Percentiles rank a stretch among this genome's conserved stretches.
phyloP scores from a whole-genome alignment of 305 asterid genomes.

The Withania somnifera region DNA sequence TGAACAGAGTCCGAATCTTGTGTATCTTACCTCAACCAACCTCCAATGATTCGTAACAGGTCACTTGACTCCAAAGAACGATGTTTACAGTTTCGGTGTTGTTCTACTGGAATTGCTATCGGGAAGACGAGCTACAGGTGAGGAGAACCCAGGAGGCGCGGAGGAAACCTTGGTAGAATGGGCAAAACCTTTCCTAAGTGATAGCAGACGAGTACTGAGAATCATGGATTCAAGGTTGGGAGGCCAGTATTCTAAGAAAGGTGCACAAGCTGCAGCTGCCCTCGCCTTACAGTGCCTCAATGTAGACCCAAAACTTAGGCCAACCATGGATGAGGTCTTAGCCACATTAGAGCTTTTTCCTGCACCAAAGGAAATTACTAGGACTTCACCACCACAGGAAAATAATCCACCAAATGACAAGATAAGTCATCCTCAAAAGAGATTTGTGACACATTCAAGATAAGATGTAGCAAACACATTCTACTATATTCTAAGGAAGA shows the following conservation, averaged over 20 bases:
- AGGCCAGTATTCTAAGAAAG: constrained; percentile 65
- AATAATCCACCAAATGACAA: background rate
- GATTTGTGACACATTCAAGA: background rate
- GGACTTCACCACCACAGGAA: background rate
- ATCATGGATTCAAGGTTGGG: constrained; percentile 81
- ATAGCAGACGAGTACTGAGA: constrained; percentile 51
- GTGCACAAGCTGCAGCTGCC: constrained; percentile 60
- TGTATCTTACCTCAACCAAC: background rate
- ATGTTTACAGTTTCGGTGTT: constrained; percentile 75
- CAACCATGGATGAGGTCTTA: constrained; percentile 48
- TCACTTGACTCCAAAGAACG: constrained; percentile 66
- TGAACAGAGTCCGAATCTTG: background rate
- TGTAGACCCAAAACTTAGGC: constrained; percentile 47
- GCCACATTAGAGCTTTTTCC: constrained; percentile 15
- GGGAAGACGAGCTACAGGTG: constrained; percentile 67
- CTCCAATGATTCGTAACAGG: constrained; percentile 22
- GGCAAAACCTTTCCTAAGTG: constrained; percentile 65
- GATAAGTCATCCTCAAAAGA: background rate
- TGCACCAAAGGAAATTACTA: constrained; percentile 4
- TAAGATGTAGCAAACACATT: background rate
- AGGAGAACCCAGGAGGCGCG: constrained; percentile 57
- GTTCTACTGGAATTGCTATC: constrained; percentile 60
- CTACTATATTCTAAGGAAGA: background rate
- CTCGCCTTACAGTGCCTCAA: constrained; percentile 47
- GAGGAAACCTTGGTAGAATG: constrained; percentile 60